Conservation (phyloP, 768 basidiomycete species). For the Hypholoma sublateritium region DNA sequence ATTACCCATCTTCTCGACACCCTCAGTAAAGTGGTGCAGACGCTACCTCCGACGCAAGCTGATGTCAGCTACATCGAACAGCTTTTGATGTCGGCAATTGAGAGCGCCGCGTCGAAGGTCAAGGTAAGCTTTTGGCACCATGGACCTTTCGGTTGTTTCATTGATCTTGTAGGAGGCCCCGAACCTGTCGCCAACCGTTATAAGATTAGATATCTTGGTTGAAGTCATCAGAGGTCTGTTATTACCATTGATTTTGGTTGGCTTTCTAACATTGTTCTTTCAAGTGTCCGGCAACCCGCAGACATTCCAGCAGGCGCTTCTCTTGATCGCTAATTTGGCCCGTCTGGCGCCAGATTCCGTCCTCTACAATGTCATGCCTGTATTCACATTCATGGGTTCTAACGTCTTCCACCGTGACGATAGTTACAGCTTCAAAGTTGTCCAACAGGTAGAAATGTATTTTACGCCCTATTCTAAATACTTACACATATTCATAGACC, state of each 20-base stretch:
- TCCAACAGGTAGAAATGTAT: constrained; percentile 71
- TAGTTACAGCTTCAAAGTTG: constrained; percentile 90
- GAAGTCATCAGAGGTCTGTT: constrained; percentile 78
- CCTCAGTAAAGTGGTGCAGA: constrained; percentile 62
- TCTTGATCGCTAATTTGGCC: constrained; percentile 84
- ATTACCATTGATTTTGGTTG: neutral
- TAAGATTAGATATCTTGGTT: constrained; percentile 84
- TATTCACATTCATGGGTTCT: constrained; percentile 99
- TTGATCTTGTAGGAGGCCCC: constrained; percentile 45
- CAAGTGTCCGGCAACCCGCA: constrained; percentile 89
- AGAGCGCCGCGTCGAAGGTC: constrained; percentile 58
- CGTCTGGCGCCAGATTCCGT: constrained; percentile 87
- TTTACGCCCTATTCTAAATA: neutral
- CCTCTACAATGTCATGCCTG: constrained; percentile 93
- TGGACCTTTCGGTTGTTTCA: neutral
- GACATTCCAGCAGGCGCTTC: constrained; percentile 88
- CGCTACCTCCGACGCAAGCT: constrained; percentile 51
- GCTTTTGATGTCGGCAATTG: constrained; percentile 79
- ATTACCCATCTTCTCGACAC: constrained; percentile 72
- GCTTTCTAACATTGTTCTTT: constrained; percentile 3
- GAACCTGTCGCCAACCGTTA: constrained; percentile 50
- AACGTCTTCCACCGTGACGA: constrained; percentile 97
- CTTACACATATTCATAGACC: constrained; percentile 51
- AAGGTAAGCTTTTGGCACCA: constrained; percentile 36
- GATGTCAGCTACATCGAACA: constrained; percentile 82